Percentiles rank a stretch among this genome's conserved stretches.
These are phyloP conservation scores for Microbotryum lychnidis-dioicae DNA, from an alignment of 1,284 basidiomycete species.

Conservation along the genomic window DNA sequence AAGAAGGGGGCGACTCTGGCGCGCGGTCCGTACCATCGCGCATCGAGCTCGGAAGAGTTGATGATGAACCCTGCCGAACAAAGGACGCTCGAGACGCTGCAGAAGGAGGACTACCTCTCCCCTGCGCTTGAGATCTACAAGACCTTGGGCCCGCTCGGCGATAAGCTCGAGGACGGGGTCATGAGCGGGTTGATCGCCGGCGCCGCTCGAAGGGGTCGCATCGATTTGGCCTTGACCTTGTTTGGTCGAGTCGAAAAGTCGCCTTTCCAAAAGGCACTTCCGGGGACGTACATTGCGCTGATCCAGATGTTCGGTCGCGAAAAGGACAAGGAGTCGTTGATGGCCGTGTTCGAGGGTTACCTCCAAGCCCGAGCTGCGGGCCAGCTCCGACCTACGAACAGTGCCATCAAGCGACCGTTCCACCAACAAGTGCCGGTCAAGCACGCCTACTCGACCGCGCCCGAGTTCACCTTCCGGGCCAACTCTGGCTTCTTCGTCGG, in stretches of 20 bases:
- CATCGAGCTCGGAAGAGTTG: not conserved
- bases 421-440: conserved; percentile 9
- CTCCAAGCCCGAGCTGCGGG: conserved; percentile 42
- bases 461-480: conserved; percentile 30
- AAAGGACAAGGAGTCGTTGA: conserved; percentile 53
- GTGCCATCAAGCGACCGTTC: not conserved
- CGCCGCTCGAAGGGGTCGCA: conserved; percentile 53
- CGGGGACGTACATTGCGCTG: conserved; percentile 52
- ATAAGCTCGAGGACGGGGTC: conserved; percentile 39
- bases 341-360: conserved; percentile 62
- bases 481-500: too few relatives aligned
- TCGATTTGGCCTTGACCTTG: conserved; percentile 58
- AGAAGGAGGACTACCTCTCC: conserved; percentile 59
- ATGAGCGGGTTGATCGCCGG: conserved; percentile 53
- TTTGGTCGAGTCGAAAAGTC: conserved; percentile 58
- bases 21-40: conserved; percentile 1
- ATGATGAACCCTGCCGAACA: conserved; percentile 1
- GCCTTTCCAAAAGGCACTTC: conserved; percentile 42
- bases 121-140: conserved; percentile 67
- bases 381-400: not conserved
- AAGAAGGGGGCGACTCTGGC: conserved; percentile 12
- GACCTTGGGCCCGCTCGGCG: conserved; percentile 47
- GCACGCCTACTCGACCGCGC: conserved; percentile 7
- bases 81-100: conserved; percentile 39
- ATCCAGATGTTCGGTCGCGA: conserved; percentile 54